A percentile compares a stretch with the other conserved stretches of the same genome.
Conservation (phyloP, 495 filamentous ascomycete genomes). For the Copromyces sp. region DNA sequence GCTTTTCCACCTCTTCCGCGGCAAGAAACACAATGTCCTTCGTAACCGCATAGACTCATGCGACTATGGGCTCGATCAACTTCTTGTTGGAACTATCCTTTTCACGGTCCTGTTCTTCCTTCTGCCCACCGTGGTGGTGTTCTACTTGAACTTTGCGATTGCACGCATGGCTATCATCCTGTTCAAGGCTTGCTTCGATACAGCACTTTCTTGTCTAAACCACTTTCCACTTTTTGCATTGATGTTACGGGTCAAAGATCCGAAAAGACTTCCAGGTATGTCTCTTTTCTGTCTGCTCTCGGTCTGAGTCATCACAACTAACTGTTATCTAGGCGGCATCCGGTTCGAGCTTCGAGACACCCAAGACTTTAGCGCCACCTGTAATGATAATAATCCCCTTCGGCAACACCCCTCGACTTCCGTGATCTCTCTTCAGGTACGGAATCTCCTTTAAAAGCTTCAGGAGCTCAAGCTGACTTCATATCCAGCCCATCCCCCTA, state of each 20-base stretch:
- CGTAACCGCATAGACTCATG: constrained; percentile 96
- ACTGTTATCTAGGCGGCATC: constrained; percentile 55
- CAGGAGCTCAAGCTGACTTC: background rate
- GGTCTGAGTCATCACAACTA: background rate
- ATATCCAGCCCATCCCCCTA: constrained; percentile 69
- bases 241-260: constrained; percentile 94
- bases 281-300: background rate
- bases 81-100: constrained; percentile 90
- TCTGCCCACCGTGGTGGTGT: constrained; percentile 87
- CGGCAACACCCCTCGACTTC: constrained; percentile 43
- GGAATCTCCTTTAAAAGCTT: background rate
- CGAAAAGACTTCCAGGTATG: constrained; percentile 72
- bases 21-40: constrained; percentile 95
- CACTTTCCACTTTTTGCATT: constrained; percentile 97
- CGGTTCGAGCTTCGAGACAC: constrained; percentile 81
- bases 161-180: constrained; percentile 92
- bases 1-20: constrained; percentile 94
- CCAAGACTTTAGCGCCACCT: constrained; percentile 34
- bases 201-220: constrained; percentile 84
- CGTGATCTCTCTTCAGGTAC: constrained; percentile 72
- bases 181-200: constrained; percentile 82
- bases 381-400: constrained; percentile 22
- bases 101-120: constrained; percentile 96
- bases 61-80: constrained; percentile 97
- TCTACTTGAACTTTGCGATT: constrained; percentile 91